Evolutionary conservation across 768 basidiomycete genomes (phyloP), one percentile per base, ranked within the genome.

Genomic region (Hypholoma fasciculare): DNA sequence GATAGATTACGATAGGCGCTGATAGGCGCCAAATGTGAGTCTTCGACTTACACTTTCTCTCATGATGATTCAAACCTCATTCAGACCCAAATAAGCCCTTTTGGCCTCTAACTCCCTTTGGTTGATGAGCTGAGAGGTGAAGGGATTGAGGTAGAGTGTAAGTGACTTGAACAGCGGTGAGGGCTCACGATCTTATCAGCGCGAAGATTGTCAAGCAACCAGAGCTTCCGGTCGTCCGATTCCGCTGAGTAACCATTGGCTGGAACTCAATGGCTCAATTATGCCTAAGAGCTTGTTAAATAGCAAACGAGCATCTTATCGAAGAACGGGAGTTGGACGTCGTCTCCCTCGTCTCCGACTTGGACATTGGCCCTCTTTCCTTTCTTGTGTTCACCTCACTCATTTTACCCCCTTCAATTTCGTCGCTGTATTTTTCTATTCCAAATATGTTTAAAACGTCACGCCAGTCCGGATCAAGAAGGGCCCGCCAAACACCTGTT

Each of bases 201-300:
- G 37, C 14, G 51, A 27, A 26, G 20, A 65, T 61, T 57, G 62
- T 63, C 62, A 63, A 60, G 62, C 63, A 63, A 66, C 65, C 40
- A 57, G 43, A 44, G 47, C 57, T 38, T 50, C 65, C 62, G 62
- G 63, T 62, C 56, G 61, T 56, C 57, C 48, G 48, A 49, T 42
- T 53, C 59, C 54, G 44, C 59, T 49, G 48, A 43, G 63, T 57
- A 56, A 63, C 65, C 61, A 61, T 56, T 60, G 54, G 49, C 44
- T 49, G 39, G 54, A 39, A 49, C 19, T 40, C 36, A 59, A 54
- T 54, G 19, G 44, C 52, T 63, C 23, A 54, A 57, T 61, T 56
- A 54, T 44, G 14, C 43, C 23, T 42, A n/a, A 40, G n/a, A 20
- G 12, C 16, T 20, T 52, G 54, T 62, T 62, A 63, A 60, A 63